Base-by-base conservation (phyloP, 768 basidiomycete genomes). In the Collybiopsis luxurians region DNA sequence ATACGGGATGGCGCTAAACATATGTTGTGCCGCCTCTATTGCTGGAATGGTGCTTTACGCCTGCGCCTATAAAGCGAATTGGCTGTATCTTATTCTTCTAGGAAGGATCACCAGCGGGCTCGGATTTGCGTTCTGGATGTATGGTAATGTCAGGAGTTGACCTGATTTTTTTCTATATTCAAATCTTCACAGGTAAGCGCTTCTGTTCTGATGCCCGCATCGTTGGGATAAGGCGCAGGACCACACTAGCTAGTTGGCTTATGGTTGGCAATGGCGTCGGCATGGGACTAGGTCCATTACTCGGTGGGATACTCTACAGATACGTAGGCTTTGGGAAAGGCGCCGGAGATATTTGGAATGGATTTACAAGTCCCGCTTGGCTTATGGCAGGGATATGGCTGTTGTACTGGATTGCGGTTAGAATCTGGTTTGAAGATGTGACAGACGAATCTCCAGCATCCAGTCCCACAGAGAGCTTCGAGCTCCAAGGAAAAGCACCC, bases 191-290 rank as follows among this genome's bases (percentile, higher is more conserved):
- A n/a, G n/a, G n/a, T 61, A 88, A 87, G 62, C 78, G 83, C 13
- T 89, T 85, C 64, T 89, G 86, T 66, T 79, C 75, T n/a, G 87
- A 89, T 65, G 79, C 83, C 3, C 80, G 81, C n/a, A 78, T 89
- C 53, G 83, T 89, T 17, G 85, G 86, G 26, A 66, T 87, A 24
- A 80, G 84, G 27, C 75, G 82, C 24, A 74, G 86, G 31, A 87
- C 85, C 11, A 84, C 80, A 0, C 77, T 87, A 17, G 83, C 83
- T 3, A 78, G 82, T 17, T 85, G 79, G 79, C 69, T 85, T 21
- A 85, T 87, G 28, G 69, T 87, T 1, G 82, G 84, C 0, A 86
- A 87, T 62, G 84, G 78, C 7, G 57, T 81, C 2, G 86, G 87
- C 0, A 79, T 86, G 72, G 83, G 77, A 48, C 70, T 80, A 1